Percentiles rank a stretch among this genome's conserved stretches.
Conservation (phyloP, 2,329 filamentous ascomycete species). For the Hawksworthiomyces lignivorus region DNA sequence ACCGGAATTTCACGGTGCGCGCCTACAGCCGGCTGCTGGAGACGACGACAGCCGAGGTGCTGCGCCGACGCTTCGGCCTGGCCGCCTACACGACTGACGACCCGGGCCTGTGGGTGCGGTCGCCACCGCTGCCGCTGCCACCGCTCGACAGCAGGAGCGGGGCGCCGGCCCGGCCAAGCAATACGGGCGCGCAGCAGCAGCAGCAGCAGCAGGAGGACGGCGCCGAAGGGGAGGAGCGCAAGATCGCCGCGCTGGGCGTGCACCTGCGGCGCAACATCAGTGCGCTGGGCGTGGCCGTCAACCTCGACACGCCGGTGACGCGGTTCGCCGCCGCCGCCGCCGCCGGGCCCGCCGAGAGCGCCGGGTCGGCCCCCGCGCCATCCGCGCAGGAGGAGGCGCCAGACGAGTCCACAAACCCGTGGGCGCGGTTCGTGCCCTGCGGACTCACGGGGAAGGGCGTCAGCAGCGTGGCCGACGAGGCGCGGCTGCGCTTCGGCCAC, state of each 20-base stretch:
- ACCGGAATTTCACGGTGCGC: conserved; percentile 58
- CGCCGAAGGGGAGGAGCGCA: conserved; percentile 43
- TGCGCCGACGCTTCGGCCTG: conserved; percentile 51
- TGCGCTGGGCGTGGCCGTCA: conserved; percentile 76
- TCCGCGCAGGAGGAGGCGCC: conserved; percentile 32
- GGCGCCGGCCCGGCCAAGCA: too few species aligned
- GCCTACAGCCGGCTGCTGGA: conserved; percentile 76
- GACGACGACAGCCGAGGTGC: conserved; percentile 60
- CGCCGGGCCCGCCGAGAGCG: too few species aligned
- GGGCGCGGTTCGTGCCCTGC: conserved; percentile 77
- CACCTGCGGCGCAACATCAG: conserved; percentile 79
- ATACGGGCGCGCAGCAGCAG: too few species aligned
- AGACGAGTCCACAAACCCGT: conserved; percentile 41
- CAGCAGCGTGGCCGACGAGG: conserved; percentile 61
- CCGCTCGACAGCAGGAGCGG: too few species aligned
- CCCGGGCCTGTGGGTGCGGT: conserved; percentile 73
- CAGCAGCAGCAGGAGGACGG: background rate
- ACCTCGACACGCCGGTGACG: conserved; percentile 55
- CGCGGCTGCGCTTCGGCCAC: conserved; percentile 11
- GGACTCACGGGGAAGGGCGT: conserved; percentile 72
- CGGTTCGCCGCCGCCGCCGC: too few species aligned
- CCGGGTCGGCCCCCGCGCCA: too few species aligned
- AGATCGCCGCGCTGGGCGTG: conserved; percentile 89
- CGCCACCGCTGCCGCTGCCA: too few species aligned
- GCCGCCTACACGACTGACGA: conserved; percentile 59